Evolutionary conservation across 2,329 filamentous ascomycete genomes (phyloP), one percentile per base, ranked within the genome.

Genomic region (Clonostachys solani): DNA sequence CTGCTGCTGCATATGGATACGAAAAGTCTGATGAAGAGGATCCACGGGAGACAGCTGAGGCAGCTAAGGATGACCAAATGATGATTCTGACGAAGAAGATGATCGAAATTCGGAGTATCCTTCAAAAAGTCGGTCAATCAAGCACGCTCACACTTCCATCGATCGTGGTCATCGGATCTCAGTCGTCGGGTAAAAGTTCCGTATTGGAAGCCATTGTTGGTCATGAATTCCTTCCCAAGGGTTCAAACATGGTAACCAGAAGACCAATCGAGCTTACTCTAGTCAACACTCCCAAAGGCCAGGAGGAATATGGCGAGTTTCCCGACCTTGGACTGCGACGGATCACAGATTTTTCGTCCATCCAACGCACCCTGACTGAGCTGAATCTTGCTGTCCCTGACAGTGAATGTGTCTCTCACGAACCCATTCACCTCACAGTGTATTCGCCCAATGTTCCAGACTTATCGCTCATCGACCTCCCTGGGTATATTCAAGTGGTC

Each of bases 51-150:
- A 74, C 71, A 17, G 81, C 86, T 47, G 83, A 87, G 60, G 76
- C 79, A 43, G 89, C 90, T 16, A 83, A 84, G 58, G 94, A 99
- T 59, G 94, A 99, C 63, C 94, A 99, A 67, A 99, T 99, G 92
- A 99, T 99, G 94, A 78, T 96, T 56, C 74, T 99, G 60, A 99
- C 95, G 3, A 92, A 94, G 72, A 97, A 97, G 72, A 99, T 99
- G 94, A 99, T 99, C 60, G 94, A 99, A 72, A 97, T 99, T 48
- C 80, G 95, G 55, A 92, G 86, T 55, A 89, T 99, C 48, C 76
- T 99, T 19, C 88, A 95, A 60, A 89, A 86, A 23, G 88, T 99
- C 42, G 95, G 92, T 34, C 92, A 99, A 71, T 95, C 92, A 1
- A 90, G 87, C 54, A 83, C 89, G 4, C 73, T 99, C 52, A 92